A percentile compares a stretch with the other conserved stretches of the same genome.
Evolutionary conservation across 176 grass and related monocot genomes (phyloP).

Genomic region (Carex littledalei): DNA sequence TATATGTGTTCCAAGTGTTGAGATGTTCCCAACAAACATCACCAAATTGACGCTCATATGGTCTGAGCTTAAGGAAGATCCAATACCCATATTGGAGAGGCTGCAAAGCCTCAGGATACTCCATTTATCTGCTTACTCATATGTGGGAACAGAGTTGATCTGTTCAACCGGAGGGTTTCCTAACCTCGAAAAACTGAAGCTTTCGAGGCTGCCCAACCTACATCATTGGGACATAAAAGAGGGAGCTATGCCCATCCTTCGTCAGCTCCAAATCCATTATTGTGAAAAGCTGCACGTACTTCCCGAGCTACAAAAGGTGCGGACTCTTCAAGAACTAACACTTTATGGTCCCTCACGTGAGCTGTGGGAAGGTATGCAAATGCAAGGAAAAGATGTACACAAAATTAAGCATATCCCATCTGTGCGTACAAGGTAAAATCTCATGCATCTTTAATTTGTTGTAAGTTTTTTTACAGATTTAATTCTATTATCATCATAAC

Average conservation of each 20-base stretch:
- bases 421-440: too few species aligned
- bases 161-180: background rate
- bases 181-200: background rate
- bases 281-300: too few species aligned
- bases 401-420: too few species aligned
- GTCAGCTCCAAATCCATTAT: rapidly evolving
- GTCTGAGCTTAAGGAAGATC: background rate
- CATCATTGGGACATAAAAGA: background rate
- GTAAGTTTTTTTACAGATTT: too few species aligned
- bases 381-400: too few species aligned
- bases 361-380: too few species aligned
- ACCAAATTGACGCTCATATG: background rate
- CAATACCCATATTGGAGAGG: background rate
- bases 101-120: background rate
- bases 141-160: background rate
- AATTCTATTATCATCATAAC: too few species aligned
- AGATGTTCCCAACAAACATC: background rate
- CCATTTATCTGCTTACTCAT: background rate
- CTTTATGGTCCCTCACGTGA: too few species aligned
- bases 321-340: too few species aligned
- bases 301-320: too few species aligned
- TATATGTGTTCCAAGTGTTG: background rate
- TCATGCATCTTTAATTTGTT: too few species aligned
- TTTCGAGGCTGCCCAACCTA: background rate
- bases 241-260: background rate